phyloP scores from a whole-genome alignment of 352 stramenopile species.

The Pythium chondricola region DNA sequence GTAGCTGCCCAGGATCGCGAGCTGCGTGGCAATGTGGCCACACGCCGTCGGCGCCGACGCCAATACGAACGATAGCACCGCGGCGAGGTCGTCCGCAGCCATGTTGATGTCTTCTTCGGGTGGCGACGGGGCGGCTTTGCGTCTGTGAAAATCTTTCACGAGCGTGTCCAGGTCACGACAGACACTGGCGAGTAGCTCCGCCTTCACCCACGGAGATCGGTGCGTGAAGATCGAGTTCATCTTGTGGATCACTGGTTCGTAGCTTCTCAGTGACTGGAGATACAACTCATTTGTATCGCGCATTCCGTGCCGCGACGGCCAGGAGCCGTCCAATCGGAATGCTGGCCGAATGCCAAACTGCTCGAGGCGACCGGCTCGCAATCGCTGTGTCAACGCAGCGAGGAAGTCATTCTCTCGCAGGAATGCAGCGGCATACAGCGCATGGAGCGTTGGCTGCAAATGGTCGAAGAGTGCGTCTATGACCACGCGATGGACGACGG shows the following conservation, averaged over 20 bases:
- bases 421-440: constrained; percentile 46
- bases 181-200: constrained; percentile 32
- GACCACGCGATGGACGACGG: constrained; percentile 34
- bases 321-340: constrained; percentile 53
- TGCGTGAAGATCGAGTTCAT: constrained; percentile 41
- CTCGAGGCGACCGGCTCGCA: constrained; percentile 21
- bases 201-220: constrained; percentile 51
- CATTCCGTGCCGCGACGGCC: neutral
- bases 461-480: constrained; percentile 56
- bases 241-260: constrained; percentile 27
- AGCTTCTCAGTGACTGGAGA: constrained; percentile 29
- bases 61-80: constrained; percentile 52
- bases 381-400: constrained; percentile 20
- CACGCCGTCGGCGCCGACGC: constrained; percentile 35
- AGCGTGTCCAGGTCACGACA: constrained; percentile 39
- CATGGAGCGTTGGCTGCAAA: constrained; percentile 54
- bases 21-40: constrained; percentile 45
- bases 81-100: constrained; percentile 38
- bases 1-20: constrained; percentile 55
- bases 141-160: constrained; percentile 38
- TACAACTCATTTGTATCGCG: constrained; percentile 21
- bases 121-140: constrained; percentile 6
- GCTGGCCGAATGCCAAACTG: constrained; percentile 34
- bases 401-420: constrained; percentile 39
- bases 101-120: constrained; percentile 32